A percentile compares a stretch with the other conserved stretches of the same genome.
These are phyloP conservation scores for Akanthomyces dipterigenus DNA, from an alignment of 2,329 filamentous ascomycete genomes.

Conservation along the genomic window DNA sequence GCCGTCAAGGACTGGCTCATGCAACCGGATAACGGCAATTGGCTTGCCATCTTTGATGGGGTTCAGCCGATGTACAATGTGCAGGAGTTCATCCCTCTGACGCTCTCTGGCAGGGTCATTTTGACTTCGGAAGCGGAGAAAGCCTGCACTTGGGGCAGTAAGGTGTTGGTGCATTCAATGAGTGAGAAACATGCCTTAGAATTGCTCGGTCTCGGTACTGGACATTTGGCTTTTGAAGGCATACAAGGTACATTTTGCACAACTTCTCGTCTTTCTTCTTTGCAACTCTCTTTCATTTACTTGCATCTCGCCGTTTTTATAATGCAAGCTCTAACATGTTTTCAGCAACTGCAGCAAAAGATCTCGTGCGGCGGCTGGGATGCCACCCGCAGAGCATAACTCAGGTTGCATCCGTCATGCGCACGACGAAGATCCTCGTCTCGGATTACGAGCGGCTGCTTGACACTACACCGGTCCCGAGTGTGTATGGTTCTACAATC, in stretches of 20 bases:
- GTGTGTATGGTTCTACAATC: constrained; percentile 17
- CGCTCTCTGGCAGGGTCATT: constrained; percentile 20
- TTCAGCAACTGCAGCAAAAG: constrained; percentile 16
- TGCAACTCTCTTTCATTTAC: no score
- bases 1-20: constrained; percentile 23
- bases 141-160: constrained; percentile 18
- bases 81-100: constrained; percentile 21
- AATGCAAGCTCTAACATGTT: not conserved
- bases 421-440: constrained; percentile 15
- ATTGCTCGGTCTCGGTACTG: constrained; percentile 10
- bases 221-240: not conserved
- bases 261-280: no score
- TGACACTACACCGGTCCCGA: constrained; percentile 12
- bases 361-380: constrained; percentile 15
- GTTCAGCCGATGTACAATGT: constrained; percentile 20
- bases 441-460: constrained; percentile 15
- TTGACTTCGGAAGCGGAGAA: constrained; percentile 19
- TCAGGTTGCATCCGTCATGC: constrained; percentile 18
- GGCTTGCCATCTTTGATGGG: constrained; percentile 22
- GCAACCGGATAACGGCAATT: constrained; percentile 19
- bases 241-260: not conserved
- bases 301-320: no score
- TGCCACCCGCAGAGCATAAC: constrained; percentile 19
- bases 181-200: constrained; percentile 16
- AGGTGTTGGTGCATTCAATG: constrained; percentile 18